These are phyloP conservation scores for Alternaria ethzedia DNA, from an alignment of 2,329 filamentous ascomycete species.

Conservation along the genomic window DNA sequence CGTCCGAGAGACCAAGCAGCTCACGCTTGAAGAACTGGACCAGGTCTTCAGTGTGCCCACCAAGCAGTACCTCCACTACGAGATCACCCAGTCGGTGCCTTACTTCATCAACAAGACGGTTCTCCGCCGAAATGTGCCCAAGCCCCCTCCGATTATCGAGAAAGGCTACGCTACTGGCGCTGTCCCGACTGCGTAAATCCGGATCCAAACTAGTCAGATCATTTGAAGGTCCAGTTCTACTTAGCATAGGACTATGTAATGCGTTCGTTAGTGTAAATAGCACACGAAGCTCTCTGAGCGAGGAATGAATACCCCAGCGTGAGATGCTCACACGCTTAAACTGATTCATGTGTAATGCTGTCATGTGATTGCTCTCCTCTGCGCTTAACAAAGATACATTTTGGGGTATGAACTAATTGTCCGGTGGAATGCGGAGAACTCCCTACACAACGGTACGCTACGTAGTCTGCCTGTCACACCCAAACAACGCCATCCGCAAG, in stretches of 20 bases:
- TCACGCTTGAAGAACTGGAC: slow-evolving; percentile 48
- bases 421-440: not conserved
- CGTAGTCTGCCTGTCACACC: not conserved
- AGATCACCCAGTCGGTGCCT: slow-evolving; percentile 48
- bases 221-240: not conserved
- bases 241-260: not conserved
- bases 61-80: slow-evolving; percentile 47
- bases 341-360: not conserved
- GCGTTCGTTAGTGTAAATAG: not conserved
- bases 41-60: slow-evolving; percentile 48
- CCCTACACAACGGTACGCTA: not conserved
- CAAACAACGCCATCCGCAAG: not conserved
- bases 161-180: slow-evolving; percentile 18
- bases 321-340: not conserved
- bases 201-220: not conserved
- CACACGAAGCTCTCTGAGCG: not conserved
- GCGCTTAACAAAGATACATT: not conserved
- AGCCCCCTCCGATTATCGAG: slow-evolving; percentile 50
- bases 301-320: not conserved
- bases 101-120: slow-evolving; percentile 53
- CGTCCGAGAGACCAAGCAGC: slow-evolving; percentile 48
- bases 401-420: not conserved
- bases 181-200: slow-evolving; percentile 2
- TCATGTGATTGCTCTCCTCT: not conserved
- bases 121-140: slow-evolving; percentile 45